phyloP scores from a whole-genome alignment of 371 early-diverging fungal genomes.

The Mortierella sp. region DNA sequence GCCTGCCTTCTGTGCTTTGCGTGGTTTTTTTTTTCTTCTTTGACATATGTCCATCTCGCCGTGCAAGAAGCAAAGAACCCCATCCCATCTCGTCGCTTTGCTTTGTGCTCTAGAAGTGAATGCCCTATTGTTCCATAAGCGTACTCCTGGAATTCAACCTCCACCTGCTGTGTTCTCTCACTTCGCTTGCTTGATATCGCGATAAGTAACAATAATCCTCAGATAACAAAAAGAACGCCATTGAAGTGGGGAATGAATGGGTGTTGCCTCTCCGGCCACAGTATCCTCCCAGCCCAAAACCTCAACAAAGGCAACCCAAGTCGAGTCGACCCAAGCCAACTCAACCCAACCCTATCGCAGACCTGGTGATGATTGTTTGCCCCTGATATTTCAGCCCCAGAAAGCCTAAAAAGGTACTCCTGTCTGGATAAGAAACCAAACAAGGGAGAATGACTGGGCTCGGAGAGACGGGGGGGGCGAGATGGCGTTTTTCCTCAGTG shows the following conservation, averaged over 20 bases:
- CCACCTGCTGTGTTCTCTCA: neutral
- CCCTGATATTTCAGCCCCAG: neutral
- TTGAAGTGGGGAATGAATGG: neutral
- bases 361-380: neutral
- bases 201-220: neutral
- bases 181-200: neutral
- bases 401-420: constrained; percentile 1
- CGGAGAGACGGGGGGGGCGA: neutral
- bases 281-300: neutral
- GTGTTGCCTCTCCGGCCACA: neutral
- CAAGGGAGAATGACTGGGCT: neutral
- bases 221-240: neutral
- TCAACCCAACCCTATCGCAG: neutral
- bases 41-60: constrained; percentile 1
- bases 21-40: neutral
- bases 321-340: neutral
- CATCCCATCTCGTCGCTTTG: neutral
- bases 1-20: neutral
- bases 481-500: neutral
- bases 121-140: neutral
- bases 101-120: neutral
- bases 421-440: constrained; percentile 11
- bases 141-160: neutral
- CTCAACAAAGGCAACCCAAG: too few species aligned
- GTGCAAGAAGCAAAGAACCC: neutral